Evolutionary conservation across 2,329 filamentous ascomycete species (phyloP), one percentile per base, ranked within the genome.

Genomic region (Hypoxylon sp.): DNA sequence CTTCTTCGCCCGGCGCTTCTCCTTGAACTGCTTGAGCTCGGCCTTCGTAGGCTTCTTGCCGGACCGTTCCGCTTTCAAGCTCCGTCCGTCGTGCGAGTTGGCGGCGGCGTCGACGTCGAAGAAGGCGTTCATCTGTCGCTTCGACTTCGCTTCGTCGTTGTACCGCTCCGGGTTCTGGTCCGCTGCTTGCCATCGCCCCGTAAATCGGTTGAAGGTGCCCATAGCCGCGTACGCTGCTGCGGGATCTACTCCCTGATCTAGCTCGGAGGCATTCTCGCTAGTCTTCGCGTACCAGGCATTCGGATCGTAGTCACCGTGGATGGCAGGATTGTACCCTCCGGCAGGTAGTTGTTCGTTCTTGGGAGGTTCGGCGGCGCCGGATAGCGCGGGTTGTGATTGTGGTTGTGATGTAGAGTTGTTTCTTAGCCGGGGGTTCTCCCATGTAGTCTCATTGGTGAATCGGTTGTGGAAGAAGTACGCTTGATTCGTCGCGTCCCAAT

Each of bases 51-150:
- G 86, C 81, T 93, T 94, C 87, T 96, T 94, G 60, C 90, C 90
- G 64, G 92, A 90, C 61, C 96, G 87, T 84, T 99, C 96, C 1
- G 94, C 96, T 81, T 95, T 97, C 65, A 99, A 84, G 77, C 94
- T 98, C 65, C 91, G 88, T 1, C 96, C 96, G 74, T 97, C 91
- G 77, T 99, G 94, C 64, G 89, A 88, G 77, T 97, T 98, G 3
- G 94, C 95, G 2, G 94, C 94, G 3, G 94, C 93, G 79, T 98
- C 94, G 47, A 98, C 94, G 78, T 99, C 95, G 79, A 98, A 99
- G 81, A 91, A 98, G 44, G 94, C 93, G 77, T 93, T 92, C 92
- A 98, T 92, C 82, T 98, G 96, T 48, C 96, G 87, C 57, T 85
- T 86, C 67, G 91, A 91, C 85, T 97, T 98, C 77, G 93, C 92